phyloP scores from a whole-genome alignment of 495 filamentous ascomycete genomes.

The Penicillium odoratum region DNA sequence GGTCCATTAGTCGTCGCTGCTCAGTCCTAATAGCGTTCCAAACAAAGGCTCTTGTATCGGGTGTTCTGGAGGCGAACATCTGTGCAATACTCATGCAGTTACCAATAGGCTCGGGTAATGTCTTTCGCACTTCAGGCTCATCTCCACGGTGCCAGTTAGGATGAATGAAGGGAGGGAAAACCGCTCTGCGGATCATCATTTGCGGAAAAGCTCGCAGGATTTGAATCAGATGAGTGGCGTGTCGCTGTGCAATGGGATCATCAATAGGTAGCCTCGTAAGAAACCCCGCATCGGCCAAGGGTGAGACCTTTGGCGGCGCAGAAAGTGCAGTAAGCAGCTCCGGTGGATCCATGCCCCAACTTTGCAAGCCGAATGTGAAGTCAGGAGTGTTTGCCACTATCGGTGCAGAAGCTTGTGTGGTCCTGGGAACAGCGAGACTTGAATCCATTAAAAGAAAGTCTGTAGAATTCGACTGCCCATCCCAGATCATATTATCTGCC shows the following conservation, averaged over 20 bases:
- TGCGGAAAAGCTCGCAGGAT: neutral
- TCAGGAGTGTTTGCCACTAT: neutral
- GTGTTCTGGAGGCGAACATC: slow-evolving; percentile 3
- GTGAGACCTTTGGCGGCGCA: neutral
- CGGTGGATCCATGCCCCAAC: slow-evolving; percentile 1
- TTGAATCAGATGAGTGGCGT: slow-evolving; percentile 3
- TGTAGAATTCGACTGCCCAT: neutral
- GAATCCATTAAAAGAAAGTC: neutral
- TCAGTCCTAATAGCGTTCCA: slow-evolving; percentile 1
- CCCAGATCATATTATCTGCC: slow-evolving; percentile 1
- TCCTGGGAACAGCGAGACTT: neutral
- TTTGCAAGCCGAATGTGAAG: neutral
- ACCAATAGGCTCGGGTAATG: neutral
- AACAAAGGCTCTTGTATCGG: slow-evolving; percentile 1
- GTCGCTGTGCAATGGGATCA: slow-evolving; percentile 1
- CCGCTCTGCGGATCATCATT: neutral
- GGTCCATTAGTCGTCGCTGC: slow-evolving; percentile 1
- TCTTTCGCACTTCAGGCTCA: neutral
- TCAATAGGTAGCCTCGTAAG: slow-evolving; percentile 2
- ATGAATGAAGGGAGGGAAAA: neutral
- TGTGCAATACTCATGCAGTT: slow-evolving; percentile 4
- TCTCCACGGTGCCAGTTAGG: slow-evolving; percentile 1
- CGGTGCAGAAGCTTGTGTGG: neutral
- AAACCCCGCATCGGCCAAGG: slow-evolving; percentile 3
- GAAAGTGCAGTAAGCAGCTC: neutral